These are phyloP conservation scores for Aureobasidium sp. DNA, from an alignment of 2,329 filamentous ascomycete species.

Conservation along the genomic window DNA sequence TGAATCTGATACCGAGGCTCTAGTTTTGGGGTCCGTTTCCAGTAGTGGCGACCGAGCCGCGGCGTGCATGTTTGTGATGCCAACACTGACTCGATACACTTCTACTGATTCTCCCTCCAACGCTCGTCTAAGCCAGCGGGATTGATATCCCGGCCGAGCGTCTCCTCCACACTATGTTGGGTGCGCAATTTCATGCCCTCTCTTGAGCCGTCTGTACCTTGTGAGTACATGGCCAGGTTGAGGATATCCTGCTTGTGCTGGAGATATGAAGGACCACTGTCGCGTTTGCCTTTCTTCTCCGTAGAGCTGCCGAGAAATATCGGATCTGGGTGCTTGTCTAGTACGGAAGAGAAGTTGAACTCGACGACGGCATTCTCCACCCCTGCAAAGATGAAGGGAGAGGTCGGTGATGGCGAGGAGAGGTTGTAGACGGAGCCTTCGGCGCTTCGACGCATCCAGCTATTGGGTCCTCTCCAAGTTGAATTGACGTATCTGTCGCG, in stretches of 20 bases:
- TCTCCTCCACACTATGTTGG: conserved; percentile 32
- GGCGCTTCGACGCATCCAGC: conserved; percentile 22
- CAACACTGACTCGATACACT: background rate
- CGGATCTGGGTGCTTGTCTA: conserved; percentile 39
- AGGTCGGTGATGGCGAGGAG: conserved; percentile 38
- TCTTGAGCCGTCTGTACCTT: conserved; percentile 26
- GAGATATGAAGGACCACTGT: conserved; percentile 4
- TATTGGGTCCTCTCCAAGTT: conserved; percentile 22
- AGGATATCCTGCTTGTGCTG: conserved; percentile 32
- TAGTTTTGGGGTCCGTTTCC: background rate
- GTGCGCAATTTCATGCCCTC: conserved; percentile 35
- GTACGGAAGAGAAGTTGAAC: conserved; percentile 37
- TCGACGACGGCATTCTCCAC: conserved; percentile 40
- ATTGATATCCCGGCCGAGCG: conserved; percentile 15
- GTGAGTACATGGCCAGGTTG: conserved; percentile 42
- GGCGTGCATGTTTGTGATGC: background rate
- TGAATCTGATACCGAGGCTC: background rate
- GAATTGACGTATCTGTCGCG: conserved; percentile 20
- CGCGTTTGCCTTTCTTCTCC: background rate
- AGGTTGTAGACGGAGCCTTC: conserved; percentile 43
- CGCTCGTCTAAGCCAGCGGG: conserved; percentile 31
- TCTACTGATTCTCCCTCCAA: conserved; percentile 26
- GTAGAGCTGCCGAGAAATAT: background rate
- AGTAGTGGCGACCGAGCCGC: background rate
- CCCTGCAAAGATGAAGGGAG: conserved; percentile 42